These are phyloP conservation scores for Pisolithus tinctorius DNA, from an alignment of 768 basidiomycete species.

Conservation along the genomic window DNA sequence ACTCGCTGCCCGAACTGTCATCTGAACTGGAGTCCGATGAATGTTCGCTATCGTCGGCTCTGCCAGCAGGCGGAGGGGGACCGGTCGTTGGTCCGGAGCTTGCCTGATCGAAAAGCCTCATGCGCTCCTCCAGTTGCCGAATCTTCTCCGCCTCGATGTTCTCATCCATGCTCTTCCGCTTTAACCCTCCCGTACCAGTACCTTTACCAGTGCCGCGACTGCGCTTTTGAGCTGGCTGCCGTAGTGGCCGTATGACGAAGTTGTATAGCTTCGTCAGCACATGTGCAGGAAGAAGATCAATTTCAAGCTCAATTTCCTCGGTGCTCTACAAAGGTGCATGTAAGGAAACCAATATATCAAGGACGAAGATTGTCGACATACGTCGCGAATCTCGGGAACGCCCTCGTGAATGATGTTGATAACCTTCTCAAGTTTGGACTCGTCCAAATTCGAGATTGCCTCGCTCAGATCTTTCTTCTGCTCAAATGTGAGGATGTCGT, in stretches of 20 bases:
- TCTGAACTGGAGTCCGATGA: constrained; percentile 78
- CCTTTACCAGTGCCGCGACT: constrained; percentile 61
- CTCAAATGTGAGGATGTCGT: constrained; percentile 84
- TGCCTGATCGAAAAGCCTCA: constrained; percentile 73
- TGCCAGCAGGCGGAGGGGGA: constrained; percentile 26
- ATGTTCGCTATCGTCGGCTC: constrained; percentile 53
- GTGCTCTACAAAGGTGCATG: constrained; percentile 56
- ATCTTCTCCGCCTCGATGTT: constrained; percentile 96
- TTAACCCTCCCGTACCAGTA: constrained; percentile 82
- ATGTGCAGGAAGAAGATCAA: constrained; percentile 79
- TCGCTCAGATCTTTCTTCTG: constrained; percentile 99
- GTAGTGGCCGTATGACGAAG: constrained; percentile 79
- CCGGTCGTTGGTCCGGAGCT: constrained; percentile 32
- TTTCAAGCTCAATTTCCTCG: constrained; percentile 98
- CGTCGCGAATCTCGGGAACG: constrained; percentile 89
- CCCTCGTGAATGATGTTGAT: constrained; percentile 94
- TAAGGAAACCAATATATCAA: constrained; percentile 7
- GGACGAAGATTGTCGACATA: constrained; percentile 37
- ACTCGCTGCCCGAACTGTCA: constrained; percentile 80
- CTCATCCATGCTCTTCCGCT: constrained; percentile 96
- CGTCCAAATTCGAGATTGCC: constrained; percentile 83
- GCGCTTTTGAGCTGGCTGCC: constrained; percentile 59
- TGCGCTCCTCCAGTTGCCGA: constrained; percentile 79
- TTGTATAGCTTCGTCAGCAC: constrained; percentile 94
- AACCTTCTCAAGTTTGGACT: constrained; percentile 76